Percentiles rank a stretch among this genome's conserved stretches.
Conservation (phyloP, 306 rosid genomes). For the Trifolium pratense region DNA sequence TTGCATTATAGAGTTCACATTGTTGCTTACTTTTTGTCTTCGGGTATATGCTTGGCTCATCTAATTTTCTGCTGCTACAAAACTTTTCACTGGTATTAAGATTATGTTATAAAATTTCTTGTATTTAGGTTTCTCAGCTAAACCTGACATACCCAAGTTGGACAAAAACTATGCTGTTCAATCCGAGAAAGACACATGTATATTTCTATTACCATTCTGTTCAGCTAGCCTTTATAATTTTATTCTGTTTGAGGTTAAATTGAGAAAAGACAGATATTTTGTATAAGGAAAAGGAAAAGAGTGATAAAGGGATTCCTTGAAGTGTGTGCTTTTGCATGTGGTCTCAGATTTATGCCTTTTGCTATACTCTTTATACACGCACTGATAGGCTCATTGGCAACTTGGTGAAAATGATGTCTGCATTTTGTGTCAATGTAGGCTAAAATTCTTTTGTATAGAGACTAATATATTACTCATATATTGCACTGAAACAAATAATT, state of each 20-base stretch:
- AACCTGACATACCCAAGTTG: constrained; percentile 68
- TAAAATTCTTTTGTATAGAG: constrained; percentile 16
- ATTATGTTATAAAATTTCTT: constrained; percentile 34
- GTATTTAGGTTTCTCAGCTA: constrained; percentile 71
- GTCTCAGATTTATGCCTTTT: constrained; percentile 30
- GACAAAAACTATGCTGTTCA: constrained; percentile 87
- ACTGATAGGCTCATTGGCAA: constrained; percentile 29
- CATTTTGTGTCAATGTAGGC: constrained; percentile 23
- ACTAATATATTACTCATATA: background rate
- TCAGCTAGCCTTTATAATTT: constrained; percentile 35
- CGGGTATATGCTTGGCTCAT: constrained; percentile 21
- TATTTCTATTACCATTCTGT: constrained; percentile 35
- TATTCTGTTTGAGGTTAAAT: constrained; percentile 30
- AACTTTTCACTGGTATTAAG: constrained; percentile 10
- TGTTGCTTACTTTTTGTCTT: constrained; percentile 23
- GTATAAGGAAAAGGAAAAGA: constrained; percentile 6
- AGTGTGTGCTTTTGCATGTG: constrained; percentile 26
- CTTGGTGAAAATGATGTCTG: constrained; percentile 35
- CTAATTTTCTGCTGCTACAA: constrained; percentile 28
- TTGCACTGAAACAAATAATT: constrained; percentile 29
- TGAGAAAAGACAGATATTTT: constrained; percentile 21
- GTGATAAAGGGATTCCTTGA: constrained; percentile 26
- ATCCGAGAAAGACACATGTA: constrained; percentile 80
- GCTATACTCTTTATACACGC: constrained; percentile 24
- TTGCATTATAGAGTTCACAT: constrained; percentile 31